Conservation (phyloP, 441 rosid species). For the Croton setiger region DNA sequence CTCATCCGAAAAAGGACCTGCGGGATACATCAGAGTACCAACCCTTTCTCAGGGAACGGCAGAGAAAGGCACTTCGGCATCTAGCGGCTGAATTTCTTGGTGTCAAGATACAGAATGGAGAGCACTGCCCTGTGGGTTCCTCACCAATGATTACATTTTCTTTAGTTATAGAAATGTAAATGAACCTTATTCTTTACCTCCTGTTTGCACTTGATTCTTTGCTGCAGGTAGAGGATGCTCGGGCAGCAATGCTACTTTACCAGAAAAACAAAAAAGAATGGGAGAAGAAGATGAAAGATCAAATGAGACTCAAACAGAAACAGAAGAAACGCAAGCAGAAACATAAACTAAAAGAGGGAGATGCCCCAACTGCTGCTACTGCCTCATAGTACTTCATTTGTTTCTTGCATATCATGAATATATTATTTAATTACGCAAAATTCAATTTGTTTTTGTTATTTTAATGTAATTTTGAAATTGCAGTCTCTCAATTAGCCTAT, state of each 20-base stretch:
- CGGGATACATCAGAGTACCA: conserved; percentile 81
- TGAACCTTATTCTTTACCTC: not conserved
- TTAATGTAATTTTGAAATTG: too few relatives aligned
- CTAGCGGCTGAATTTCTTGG: conserved; percentile 77
- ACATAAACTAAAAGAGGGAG: conserved; percentile 43
- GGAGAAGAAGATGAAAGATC: conserved; percentile 69
- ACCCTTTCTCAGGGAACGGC: conserved; percentile 69
- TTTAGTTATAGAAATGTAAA: not conserved
- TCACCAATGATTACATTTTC: not conserved
- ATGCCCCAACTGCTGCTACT: conserved; percentile 18
- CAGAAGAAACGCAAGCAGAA: conserved; percentile 66
- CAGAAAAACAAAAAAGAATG: conserved; percentile 64
- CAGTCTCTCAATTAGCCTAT: too few relatives aligned
- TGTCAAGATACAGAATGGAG: conserved; percentile 81
- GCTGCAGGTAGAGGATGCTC: conserved; percentile 75
- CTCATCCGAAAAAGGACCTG: conserved; percentile 75
- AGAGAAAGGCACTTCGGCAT: conserved; percentile 70
- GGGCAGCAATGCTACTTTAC: conserved; percentile 94
- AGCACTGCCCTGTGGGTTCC: conserved; percentile 85
- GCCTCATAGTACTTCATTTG: conserved; percentile 25
- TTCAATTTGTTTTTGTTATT: too few relatives aligned
- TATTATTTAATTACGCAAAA: too few relatives aligned
- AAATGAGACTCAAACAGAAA: conserved; percentile 50
- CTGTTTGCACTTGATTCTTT: not conserved
- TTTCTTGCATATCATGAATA: too few relatives aligned